Percentiles rank a stretch among this genome's conserved stretches.
These are phyloP conservation scores for Leccinum angustisporum DNA, from an alignment of 1,284 basidiomycete genomes.

Conservation along the genomic window DNA sequence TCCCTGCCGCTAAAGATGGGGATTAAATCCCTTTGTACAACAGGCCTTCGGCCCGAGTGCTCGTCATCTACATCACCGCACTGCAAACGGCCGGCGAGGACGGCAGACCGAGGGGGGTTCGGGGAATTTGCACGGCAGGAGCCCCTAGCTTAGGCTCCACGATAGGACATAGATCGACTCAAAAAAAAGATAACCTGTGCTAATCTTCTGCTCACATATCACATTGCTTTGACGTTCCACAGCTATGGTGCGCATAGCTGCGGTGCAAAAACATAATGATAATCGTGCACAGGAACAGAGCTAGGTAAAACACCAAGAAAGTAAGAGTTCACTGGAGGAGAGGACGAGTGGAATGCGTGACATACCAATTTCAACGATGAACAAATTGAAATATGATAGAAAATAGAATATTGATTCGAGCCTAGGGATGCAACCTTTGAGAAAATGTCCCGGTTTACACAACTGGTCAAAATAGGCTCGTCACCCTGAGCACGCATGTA, in stretches of 20 bases:
- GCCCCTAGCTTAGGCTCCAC: no score
- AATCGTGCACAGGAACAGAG: neutral
- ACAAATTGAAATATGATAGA: neutral
- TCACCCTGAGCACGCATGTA: neutral
- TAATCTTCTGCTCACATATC: neutral
- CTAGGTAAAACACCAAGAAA: neutral
- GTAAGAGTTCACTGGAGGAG: neutral
- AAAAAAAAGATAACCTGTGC: neutral
- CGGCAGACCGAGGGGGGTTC: no score
- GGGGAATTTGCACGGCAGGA: no score
- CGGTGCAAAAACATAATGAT: neutral
- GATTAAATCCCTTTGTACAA: no score
- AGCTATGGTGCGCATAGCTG: neutral
- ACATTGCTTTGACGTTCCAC: no score
- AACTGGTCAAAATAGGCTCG: neutral
- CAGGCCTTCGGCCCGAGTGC: no score
- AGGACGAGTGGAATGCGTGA: neutral
- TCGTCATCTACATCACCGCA: no score
- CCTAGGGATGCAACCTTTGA: neutral
- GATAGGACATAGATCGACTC: no score
- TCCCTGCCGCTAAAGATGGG: no score
- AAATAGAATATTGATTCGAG: neutral
- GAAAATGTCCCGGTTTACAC: neutral
- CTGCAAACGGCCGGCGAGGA: no score
- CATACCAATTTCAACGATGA: neutral